phyloP scores from a whole-genome alignment of 345 rosid genomes.

The Isatis tinctoria region DNA sequence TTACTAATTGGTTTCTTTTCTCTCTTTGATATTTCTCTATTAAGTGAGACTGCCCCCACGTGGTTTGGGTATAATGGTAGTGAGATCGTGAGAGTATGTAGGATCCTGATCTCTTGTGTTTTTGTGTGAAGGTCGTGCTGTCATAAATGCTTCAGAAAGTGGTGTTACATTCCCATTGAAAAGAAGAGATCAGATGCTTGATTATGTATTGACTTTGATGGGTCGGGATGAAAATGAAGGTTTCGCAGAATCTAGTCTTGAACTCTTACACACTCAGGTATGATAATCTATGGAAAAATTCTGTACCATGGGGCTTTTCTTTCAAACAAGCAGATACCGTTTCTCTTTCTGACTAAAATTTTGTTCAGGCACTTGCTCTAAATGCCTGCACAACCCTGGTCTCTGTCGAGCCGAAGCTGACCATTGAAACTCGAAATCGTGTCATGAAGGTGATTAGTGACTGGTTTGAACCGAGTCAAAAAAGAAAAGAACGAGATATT shows the following conservation, averaged over 20 bases:
- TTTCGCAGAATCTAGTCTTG: conserved; percentile 85
- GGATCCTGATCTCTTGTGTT: conserved; percentile 21
- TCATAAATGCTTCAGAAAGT: conserved; percentile 85
- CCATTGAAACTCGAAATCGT: conserved; percentile 89
- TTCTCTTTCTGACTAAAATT: conserved; percentile 26
- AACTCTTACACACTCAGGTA: conserved; percentile 85
- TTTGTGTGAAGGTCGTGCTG: conserved; percentile 73
- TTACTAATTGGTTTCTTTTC: not conserved
- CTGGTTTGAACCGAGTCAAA: not conserved
- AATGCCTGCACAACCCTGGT: conserved; percentile 96
- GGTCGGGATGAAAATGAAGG: conserved; percentile 81
- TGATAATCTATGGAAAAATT: conserved; percentile 4
- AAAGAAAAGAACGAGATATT: not conserved
- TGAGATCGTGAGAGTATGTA: conserved; percentile 8
- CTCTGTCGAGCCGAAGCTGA: conserved; percentile 93
- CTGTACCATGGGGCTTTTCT: conserved; percentile 1
- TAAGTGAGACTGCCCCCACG: conserved; percentile 2
- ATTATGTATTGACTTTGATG: conserved; percentile 90
- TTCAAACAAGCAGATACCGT: conserved; percentile 8
- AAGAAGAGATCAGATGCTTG: conserved; percentile 82
- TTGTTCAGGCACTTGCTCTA: conserved; percentile 81
- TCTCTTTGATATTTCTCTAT: not conserved
- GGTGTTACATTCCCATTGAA: conserved; percentile 89
- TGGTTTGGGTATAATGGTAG: conserved; percentile 5
- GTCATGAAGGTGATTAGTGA: conserved; percentile 70